Conservation (phyloP, 1,284 basidiomycete species). For the Macrocystidia cucumis region DNA sequence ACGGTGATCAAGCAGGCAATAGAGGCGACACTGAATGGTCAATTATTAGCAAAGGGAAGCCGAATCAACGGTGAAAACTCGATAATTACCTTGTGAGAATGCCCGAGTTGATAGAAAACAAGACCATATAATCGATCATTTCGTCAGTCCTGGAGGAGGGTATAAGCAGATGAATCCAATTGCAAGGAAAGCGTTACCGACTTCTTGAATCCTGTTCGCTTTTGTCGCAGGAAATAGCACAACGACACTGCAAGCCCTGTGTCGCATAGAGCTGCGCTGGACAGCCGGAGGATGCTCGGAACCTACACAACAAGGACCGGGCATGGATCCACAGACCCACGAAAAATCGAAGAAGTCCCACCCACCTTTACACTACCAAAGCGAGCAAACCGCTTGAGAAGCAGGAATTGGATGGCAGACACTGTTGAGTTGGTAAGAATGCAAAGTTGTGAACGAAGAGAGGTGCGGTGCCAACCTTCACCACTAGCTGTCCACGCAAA, state of each 20-base stretch:
- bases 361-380: slow-evolving; percentile 17
- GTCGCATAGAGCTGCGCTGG: slow-evolving; percentile 22
- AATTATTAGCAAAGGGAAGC: too few relatives aligned
- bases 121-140: slow-evolving; percentile 23
- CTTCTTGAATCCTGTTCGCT: slow-evolving; percentile 21
- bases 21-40: slow-evolving; percentile 20
- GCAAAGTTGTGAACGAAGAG: neutral
- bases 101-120: slow-evolving; percentile 23
- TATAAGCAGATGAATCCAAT: too few relatives aligned
- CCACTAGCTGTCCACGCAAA: slow-evolving; percentile 15
- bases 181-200: neutral
- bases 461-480: slow-evolving; percentile 14
- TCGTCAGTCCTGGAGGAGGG: slow-evolving; percentile 17
- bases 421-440: too few relatives aligned
- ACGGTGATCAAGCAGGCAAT: slow-evolving; percentile 22
- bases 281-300: slow-evolving; percentile 19
- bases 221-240: slow-evolving; percentile 21
- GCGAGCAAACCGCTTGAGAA: slow-evolving; percentile 15
- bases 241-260: slow-evolving; percentile 21
- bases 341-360: too few relatives aligned
- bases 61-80: too few relatives aligned
- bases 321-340: too few relatives aligned
- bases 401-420: slow-evolving; percentile 19
- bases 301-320: slow-evolving; percentile 10
- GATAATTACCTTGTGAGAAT: slow-evolving; percentile 19